A percentile compares a stretch with the other conserved stretches of the same genome.
Evolutionary conservation across 805 yeast genomes (phyloP).

Genomic region (Lipomyces starkeyi): DNA sequence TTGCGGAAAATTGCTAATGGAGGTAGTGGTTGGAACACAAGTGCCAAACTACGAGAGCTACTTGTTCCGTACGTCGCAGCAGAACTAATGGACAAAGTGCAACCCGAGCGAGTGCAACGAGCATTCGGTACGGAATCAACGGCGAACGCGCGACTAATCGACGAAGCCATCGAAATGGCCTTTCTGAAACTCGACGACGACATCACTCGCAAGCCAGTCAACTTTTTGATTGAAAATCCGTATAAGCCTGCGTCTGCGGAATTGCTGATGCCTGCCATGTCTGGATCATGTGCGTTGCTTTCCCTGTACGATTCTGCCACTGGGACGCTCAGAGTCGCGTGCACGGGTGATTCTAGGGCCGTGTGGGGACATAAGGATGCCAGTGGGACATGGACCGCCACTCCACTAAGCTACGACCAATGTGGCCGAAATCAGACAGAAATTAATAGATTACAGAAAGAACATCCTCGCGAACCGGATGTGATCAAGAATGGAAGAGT

Average conservation of each 20-base stretch:
- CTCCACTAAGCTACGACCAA: slow-evolving; percentile 86
- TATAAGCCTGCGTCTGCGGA: slow-evolving; percentile 69
- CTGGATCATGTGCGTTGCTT: slow-evolving; percentile 92
- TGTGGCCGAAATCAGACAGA: slow-evolving; percentile 92
- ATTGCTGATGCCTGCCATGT: slow-evolving; percentile 85
- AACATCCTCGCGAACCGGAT: slow-evolving; percentile 86
- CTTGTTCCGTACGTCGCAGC: slow-evolving; percentile 76
- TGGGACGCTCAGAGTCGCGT: slow-evolving; percentile 80
- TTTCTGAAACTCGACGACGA: slow-evolving; percentile 85
- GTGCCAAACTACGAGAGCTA: slow-evolving; percentile 80
- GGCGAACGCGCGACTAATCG: slow-evolving; percentile 57
- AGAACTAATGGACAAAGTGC: slow-evolving; percentile 66
- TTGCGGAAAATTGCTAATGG: not conserved
- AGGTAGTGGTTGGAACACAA: slow-evolving; percentile 84
- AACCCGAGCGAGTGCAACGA: slow-evolving; percentile 46
- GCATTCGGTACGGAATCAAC: slow-evolving; percentile 49
- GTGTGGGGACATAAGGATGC: slow-evolving; percentile 68
- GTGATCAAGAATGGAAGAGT: slow-evolving; percentile 87
- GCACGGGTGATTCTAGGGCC: slow-evolving; percentile 95
- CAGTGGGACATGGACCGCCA: slow-evolving; percentile 78
- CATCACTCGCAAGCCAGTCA: slow-evolving; percentile 76
- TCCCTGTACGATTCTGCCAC: slow-evolving; percentile 83
- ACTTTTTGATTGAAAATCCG: slow-evolving; percentile 69
- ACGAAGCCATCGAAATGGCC: slow-evolving; percentile 79
- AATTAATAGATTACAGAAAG: slow-evolving; percentile 77